Conservation (phyloP, 768 basidiomycete species). For the Suillus ampliporus region DNA sequence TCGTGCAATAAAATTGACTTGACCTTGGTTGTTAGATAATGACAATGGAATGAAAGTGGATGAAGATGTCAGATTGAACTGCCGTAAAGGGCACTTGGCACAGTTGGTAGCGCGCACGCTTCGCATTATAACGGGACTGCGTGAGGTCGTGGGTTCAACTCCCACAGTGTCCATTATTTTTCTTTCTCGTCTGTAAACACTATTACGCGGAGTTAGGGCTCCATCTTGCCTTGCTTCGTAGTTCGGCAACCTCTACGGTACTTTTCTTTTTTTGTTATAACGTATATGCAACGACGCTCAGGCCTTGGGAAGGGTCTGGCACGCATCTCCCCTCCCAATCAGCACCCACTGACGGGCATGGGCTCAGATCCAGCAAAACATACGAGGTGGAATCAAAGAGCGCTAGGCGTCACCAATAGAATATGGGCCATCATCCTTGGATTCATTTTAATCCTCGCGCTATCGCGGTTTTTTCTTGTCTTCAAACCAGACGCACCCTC, state of each 20-base stretch:
- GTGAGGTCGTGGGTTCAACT: conserved; percentile 65
- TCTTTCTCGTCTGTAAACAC: not conserved
- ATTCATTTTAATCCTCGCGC: conserved; percentile 57
- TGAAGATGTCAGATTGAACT: fast-evolving
- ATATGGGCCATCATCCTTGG: conserved; percentile 68
- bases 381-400: conserved; percentile 61
- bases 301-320: conserved; percentile 54
- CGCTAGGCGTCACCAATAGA: conserved; percentile 66
- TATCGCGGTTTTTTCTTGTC: conserved; percentile 65
- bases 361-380: conserved; percentile 51
- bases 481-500: conserved; percentile 33
- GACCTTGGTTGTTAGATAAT: no score
- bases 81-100: conserved; percentile 53
- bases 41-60: no score
- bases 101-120: conserved; percentile 68
- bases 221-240: not conserved
- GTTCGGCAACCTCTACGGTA: not conserved
- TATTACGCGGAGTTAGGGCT: not conserved
- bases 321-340: conserved; percentile 57
- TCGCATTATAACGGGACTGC: conserved; percentile 48
- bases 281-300: conserved; percentile 64
- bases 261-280: conserved; percentile 13
- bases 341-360: conserved; percentile 49
- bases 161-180: conserved; percentile 53
- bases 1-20: not conserved